These are phyloP conservation scores for Limonium bicolor DNA, from an alignment of 148 eudicot species.

Conservation along the genomic window DNA sequence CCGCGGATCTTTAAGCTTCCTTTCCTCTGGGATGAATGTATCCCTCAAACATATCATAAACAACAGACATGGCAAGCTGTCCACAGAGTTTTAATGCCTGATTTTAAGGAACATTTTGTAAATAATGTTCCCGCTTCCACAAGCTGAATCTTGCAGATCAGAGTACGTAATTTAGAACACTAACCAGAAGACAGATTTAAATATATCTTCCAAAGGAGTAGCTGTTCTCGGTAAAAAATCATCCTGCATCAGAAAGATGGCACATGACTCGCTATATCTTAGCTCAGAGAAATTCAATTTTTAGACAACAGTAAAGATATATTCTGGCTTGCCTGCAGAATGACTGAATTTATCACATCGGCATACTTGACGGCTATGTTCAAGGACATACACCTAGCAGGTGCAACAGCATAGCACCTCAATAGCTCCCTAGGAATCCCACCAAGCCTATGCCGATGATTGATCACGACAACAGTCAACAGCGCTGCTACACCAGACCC, in stretches of 20 bases:
- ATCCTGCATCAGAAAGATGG: conserved; percentile 28
- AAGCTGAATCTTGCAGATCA: neutral
- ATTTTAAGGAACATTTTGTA: conserved; percentile 25
- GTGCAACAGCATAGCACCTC: conserved; percentile 61
- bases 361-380: conserved; percentile 94
- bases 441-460: conserved; percentile 44
- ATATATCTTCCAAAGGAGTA: conserved; percentile 69
- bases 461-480: conserved; percentile 41
- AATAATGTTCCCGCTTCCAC: no score
- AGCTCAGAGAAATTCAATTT: no score
- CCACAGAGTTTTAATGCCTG: conserved; percentile 44
- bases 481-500: conserved; percentile 68
- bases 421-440: conserved; percentile 56
- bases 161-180: conserved; percentile 4
- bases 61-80: conserved; percentile 95
- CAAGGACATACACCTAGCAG: conserved; percentile 88
- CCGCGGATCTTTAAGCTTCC: conserved; percentile 78
- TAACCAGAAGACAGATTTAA: conserved; percentile 65
- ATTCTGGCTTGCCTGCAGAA: conserved; percentile 52
- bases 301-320: neutral
- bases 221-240: conserved; percentile 76
- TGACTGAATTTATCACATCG: conserved; percentile 66
- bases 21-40: conserved; percentile 70
- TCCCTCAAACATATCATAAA: conserved; percentile 77
- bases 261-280: no score